Conservation (phyloP, 2,329 filamentous ascomycete species). For the Beauveria rudraprayagi region DNA sequence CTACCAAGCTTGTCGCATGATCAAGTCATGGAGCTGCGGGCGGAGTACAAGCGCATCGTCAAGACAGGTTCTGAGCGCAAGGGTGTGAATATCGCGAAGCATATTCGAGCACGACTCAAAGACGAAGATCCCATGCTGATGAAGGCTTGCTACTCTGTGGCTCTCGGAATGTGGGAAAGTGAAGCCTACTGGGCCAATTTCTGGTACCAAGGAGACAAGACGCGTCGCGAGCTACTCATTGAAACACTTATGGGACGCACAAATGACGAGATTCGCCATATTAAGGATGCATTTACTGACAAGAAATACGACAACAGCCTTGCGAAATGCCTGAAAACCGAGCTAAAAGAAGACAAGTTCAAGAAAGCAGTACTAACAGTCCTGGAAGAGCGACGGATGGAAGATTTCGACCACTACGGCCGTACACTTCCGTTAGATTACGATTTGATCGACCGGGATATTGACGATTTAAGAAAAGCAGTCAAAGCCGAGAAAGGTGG, state of each 20-base stretch:
- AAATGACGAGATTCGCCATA: slow-evolving; percentile 77
- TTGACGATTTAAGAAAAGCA: slow-evolving; percentile 58
- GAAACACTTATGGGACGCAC: slow-evolving; percentile 85
- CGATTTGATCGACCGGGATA: slow-evolving; percentile 60
- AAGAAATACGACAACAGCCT: slow-evolving; percentile 84
- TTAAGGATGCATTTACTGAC: slow-evolving; percentile 84
- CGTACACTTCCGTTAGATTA: slow-evolving; percentile 48
- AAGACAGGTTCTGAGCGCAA: slow-evolving; percentile 66
- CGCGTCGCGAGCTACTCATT: slow-evolving; percentile 80
- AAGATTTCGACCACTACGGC: slow-evolving; percentile 64
- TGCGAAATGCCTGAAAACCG: slow-evolving; percentile 78
- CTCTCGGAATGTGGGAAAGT: slow-evolving; percentile 81
- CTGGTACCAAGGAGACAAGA: slow-evolving; percentile 87
- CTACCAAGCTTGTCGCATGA: slow-evolving; percentile 78
- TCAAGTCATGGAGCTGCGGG: slow-evolving; percentile 77
- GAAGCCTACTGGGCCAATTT: slow-evolving; percentile 98
- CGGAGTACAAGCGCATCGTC: slow-evolving; percentile 83
- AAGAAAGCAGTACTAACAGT: slow-evolving; percentile 78
- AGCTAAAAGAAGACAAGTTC: slow-evolving; percentile 94
- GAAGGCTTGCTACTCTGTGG: slow-evolving; percentile 85
- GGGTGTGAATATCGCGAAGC: slow-evolving; percentile 78
- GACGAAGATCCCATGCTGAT: slow-evolving; percentile 68
- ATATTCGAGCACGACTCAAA: slow-evolving; percentile 70
- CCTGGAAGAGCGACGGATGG: slow-evolving; percentile 75
- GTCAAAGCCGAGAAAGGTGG: slow-evolving; percentile 71